Evolutionary conservation across 192 early-diverging fungal genomes (phyloP), one percentile per base, ranked within the genome.

Genomic region (Linnemannia elongata): DNA sequence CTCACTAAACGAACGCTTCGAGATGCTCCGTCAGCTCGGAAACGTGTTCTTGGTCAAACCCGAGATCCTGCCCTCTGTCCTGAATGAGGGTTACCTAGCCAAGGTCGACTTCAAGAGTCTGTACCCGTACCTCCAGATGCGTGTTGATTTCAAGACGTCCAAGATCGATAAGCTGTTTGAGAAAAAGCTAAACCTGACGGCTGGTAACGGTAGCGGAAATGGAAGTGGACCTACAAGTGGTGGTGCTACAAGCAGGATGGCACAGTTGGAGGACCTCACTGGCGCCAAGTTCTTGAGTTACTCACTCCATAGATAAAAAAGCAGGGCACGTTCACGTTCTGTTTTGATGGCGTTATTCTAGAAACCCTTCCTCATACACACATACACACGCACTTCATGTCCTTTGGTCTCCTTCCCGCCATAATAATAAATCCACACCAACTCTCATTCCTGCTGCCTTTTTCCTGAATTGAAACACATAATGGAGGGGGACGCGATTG

Each of bases 11-110:
- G 96, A 97, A 72, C 94, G 96, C 41, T 98, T 98, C 83, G 94
- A 96, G 76, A 93, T 98, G 89, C 85, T 99, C 8, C 95, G 96
- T 66, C 96, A 99, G 78, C 89, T 99, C 20, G 97, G 96, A 75
- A 99, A 97, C 77, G 92, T 99, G 4, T 99, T 97, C 81, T 87
- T 98, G 39, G 97, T 97, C 30, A 96, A 96, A 84, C 96, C 98
- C 30, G 95, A 97, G 74, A 97, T 96, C 68, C 89, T 99, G 35
- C 94, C 95, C 80, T 95, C 96, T 22, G 92, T 99, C 41, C 89
- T 99, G 47, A 94, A 94, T 42, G 97, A 98, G 79, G 97, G 97
- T 5, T 92, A 95, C 55, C 90, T 99, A 38, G 93, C 95, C 41
- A 94, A 94, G 45, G 91, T 97, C 39, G 97, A 97, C 55, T 88